Evolutionary conservation across 129 eudicot species (phyloP).

Genomic region (Chrysanthemum lavandulifolium): DNA sequence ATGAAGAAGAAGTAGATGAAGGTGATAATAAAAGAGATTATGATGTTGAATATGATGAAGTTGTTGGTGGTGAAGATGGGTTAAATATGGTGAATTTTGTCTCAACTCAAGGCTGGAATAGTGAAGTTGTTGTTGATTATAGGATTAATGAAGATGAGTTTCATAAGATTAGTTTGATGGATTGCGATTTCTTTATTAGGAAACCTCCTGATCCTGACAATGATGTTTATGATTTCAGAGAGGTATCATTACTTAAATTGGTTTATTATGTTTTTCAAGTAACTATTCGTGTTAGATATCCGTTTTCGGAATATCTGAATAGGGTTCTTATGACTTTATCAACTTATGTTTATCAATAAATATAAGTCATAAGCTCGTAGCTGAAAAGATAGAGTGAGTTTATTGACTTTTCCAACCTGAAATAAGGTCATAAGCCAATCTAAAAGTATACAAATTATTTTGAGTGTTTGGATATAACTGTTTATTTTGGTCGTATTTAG

Average conservation of each 20-base stretch:
- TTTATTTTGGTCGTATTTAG: too few species aligned
- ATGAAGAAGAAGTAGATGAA: conserved; percentile 85
- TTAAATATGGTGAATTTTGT: conserved; percentile 65
- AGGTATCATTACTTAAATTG: conserved; percentile 39
- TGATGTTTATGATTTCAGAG: conserved; percentile 89
- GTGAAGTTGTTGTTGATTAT: conserved; percentile 77
- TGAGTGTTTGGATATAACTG: too few species aligned
- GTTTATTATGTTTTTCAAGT: neutral
- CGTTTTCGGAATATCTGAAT: too few species aligned
- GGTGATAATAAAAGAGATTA: conserved; percentile 79
- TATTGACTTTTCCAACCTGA: too few species aligned
- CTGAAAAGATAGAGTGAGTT: too few species aligned
- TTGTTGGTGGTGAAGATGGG: conserved; percentile 43
- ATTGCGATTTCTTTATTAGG: conserved; percentile 91
- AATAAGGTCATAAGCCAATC: too few species aligned
- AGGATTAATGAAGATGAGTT: conserved; percentile 91
- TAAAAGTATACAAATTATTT: too few species aligned
- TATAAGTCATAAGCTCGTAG: too few species aligned
- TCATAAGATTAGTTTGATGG: conserved; percentile 72
- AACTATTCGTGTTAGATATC: neutral
- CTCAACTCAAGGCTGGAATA: conserved; percentile 80
- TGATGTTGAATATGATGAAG: conserved; percentile 70
- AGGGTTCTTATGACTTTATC: too few species aligned
- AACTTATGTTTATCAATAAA: too few species aligned
- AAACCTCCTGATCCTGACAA: conserved; percentile 93